phyloP scores from a whole-genome alignment of 306 rosid species.

The Glycine latifolia region DNA sequence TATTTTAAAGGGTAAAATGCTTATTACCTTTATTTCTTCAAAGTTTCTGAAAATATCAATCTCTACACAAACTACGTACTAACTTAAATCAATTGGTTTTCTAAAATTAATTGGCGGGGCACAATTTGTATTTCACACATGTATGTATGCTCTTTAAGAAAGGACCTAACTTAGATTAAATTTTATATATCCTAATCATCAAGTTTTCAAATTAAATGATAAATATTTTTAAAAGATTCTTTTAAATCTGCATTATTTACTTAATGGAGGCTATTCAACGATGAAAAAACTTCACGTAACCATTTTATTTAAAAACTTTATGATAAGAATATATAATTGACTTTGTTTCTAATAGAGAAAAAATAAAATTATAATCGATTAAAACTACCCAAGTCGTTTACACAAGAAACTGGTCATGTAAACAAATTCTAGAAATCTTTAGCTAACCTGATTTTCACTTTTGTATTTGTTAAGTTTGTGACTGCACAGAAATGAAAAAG shows the following conservation, averaged over 20 bases:
- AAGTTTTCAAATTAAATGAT: neutral
- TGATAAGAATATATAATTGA: neutral
- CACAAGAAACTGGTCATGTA: neutral
- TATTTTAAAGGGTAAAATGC: too few species aligned
- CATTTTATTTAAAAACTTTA: neutral
- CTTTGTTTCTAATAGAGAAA: neutral
- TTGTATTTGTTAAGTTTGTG: constrained; percentile 21
- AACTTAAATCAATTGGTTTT: too few species aligned
- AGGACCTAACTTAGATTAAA: too few species aligned
- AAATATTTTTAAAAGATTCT: neutral
- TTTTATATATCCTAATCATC: neutral
- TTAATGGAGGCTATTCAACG: neutral
- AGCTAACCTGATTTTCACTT: neutral
- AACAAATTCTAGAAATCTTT: constrained; percentile 25
- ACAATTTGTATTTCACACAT: too few species aligned
- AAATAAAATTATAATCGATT: neutral
- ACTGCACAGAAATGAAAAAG: neutral
- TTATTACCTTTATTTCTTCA: too few species aligned
- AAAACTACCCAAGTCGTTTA: neutral
- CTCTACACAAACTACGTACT: too few species aligned
- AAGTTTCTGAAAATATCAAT: too few species aligned
- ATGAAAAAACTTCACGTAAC: neutral
- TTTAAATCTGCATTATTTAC: neutral
- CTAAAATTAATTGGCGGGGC: too few species aligned
- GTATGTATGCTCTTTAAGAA: neutral